Evolutionary conservation across 116 monocot species (phyloP).

Genomic region (Posidonia oceanica): DNA sequence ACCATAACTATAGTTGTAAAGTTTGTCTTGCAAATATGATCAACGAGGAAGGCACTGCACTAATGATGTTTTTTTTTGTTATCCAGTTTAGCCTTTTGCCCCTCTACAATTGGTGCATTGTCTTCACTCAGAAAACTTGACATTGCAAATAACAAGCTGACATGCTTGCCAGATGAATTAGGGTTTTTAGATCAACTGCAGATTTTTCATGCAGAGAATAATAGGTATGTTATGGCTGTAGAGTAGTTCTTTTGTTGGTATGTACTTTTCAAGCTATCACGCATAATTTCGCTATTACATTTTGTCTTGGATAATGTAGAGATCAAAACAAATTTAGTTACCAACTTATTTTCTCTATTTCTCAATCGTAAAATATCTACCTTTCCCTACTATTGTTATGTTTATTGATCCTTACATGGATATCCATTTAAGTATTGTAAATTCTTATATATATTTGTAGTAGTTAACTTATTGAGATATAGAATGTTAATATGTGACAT

Average conservation of each 20-base stretch:
- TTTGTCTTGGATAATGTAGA: too few species aligned
- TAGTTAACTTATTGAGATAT: too few species aligned
- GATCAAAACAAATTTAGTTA: background rate
- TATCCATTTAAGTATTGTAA: too few species aligned
- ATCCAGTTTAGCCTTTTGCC: slow-evolving; percentile 55
- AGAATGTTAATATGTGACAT: too few species aligned
- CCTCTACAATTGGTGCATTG: slow-evolving; percentile 46
- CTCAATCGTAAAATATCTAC: background rate
- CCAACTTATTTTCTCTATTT: background rate
- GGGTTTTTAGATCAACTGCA: slow-evolving; percentile 56
- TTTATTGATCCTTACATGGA: background rate
- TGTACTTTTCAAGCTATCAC: too few species aligned
- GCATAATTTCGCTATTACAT: too few species aligned
- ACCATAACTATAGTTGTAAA: too few species aligned
- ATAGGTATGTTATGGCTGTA: slow-evolving; percentile 31
- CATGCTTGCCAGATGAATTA: slow-evolving; percentile 61
- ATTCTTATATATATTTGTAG: too few species aligned
- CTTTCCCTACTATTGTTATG: background rate
- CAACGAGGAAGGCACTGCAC: too few species aligned
- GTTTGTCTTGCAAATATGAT: too few species aligned
- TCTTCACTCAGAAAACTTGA: slow-evolving; percentile 60
- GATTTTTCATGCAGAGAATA: slow-evolving; percentile 51
- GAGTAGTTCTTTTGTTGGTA: too few species aligned
- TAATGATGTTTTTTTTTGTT: background rate
- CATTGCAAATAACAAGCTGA: slow-evolving; percentile 60